phyloP scores from a whole-genome alignment of 2,329 filamentous ascomycete species.

The Stachybotrys chlorohalonatus region DNA sequence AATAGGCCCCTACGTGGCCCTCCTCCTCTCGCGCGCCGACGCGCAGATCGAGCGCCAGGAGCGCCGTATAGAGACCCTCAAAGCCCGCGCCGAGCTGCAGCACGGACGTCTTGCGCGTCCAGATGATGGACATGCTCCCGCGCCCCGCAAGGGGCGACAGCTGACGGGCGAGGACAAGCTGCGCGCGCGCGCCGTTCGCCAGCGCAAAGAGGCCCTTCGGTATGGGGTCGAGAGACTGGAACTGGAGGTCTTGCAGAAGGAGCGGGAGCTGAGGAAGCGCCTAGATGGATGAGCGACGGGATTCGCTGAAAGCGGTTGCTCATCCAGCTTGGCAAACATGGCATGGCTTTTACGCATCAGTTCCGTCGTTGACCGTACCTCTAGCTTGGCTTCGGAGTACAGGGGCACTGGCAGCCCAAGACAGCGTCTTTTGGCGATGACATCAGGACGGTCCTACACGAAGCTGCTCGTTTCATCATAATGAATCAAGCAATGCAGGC shows the following conservation, averaged over 20 bases:
- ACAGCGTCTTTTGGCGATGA: too few relatives aligned
- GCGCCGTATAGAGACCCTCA: conserved; percentile 72
- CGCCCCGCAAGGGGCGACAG: conserved; percentile 14
- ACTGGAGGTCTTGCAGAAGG: conserved; percentile 73
- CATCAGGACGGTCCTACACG: too few relatives aligned
- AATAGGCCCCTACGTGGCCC: conserved; percentile 77
- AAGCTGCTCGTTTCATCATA: too few relatives aligned
- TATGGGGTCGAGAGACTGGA: conserved; percentile 83
- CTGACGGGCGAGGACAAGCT: conserved; percentile 47
- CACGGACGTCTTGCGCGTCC: conserved; percentile 51
- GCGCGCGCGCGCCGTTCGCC: conserved; percentile 52
- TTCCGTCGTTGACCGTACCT: too few relatives aligned
- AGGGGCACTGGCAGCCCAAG: too few relatives aligned
- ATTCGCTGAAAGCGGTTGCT: too few relatives aligned
- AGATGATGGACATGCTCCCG: conserved; percentile 10
- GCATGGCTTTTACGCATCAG: too few relatives aligned
- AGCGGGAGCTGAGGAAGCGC: conserved; percentile 47
- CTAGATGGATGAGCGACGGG: conserved; percentile 25
- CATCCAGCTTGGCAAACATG: too few relatives aligned
- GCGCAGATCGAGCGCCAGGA: conserved; percentile 75
- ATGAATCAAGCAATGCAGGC: too few relatives aligned
- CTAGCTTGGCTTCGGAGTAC: too few relatives aligned
- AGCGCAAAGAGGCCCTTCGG: conserved; percentile 76
- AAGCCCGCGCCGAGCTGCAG: conserved; percentile 74
- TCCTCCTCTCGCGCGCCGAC: conserved; percentile 72